Evolutionary conservation across 176 grass and related monocot genomes (phyloP).

Genomic region (Aegilops longissima): DNA sequence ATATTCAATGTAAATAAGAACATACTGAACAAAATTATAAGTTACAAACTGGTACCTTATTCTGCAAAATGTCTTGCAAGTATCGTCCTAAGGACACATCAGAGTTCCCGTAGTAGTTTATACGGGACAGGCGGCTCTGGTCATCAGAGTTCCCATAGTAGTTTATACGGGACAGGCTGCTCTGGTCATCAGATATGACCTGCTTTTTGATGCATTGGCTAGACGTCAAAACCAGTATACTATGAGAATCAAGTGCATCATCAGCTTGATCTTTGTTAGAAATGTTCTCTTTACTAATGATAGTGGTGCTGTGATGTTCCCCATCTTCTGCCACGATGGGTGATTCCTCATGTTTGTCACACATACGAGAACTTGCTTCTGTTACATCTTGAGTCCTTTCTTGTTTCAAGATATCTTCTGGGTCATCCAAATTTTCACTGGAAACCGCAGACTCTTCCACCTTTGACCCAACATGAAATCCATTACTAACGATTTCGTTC

Average conservation of each 20-base stretch:
- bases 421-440: slow-evolving; percentile 35
- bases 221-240: slow-evolving; percentile 82
- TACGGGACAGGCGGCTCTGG: slow-evolving; percentile 66
- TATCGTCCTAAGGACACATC: slow-evolving; percentile 78
- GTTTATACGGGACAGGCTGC: slow-evolving; percentile 69
- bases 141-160: slow-evolving; percentile 84
- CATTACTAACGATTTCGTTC: slow-evolving; percentile 35
- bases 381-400: slow-evolving; percentile 20
- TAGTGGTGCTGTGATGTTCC: slow-evolving; percentile 32
- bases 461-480: slow-evolving; percentile 38
- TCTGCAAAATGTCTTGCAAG: slow-evolving; percentile 69
- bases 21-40: slow-evolving; percentile 9
- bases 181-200: slow-evolving; percentile 58
- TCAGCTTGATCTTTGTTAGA: slow-evolving; percentile 43
- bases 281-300: slow-evolving; percentile 54
- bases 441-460: slow-evolving; percentile 38
- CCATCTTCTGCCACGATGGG: slow-evolving; percentile 15
- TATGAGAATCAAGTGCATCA: slow-evolving; percentile 61
- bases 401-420: slow-evolving; percentile 32
- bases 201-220: slow-evolving; percentile 75
- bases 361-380: background rate
- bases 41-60: slow-evolving; percentile 46
- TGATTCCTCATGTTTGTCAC: slow-evolving; percentile 23
- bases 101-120: slow-evolving; percentile 85
- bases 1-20: slow-evolving; percentile 19